Base-by-base conservation (phyloP, 2,329 filamentous ascomycete genomes). In the Phialocephala subalpina region DNA sequence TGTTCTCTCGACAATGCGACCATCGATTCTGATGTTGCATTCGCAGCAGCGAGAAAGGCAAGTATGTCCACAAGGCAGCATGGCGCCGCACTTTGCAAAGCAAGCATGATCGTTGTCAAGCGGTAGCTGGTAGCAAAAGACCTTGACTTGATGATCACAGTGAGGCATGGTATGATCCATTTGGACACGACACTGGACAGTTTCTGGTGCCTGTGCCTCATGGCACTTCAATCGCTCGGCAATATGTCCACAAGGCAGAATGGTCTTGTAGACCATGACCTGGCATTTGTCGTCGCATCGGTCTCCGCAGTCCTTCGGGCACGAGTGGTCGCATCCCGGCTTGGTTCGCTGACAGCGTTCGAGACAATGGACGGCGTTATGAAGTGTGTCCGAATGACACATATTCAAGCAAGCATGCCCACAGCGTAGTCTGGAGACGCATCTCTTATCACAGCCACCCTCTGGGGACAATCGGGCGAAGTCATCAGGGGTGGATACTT, bases 361-460 rank as follows among this genome's bases (percentile, higher is more conserved):
- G 25, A 53, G 49, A 18, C 49, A 53, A 33, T 22, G 49, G 18
- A 53, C 49, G 16, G 49, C 49, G 27, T 33, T 53, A 33, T 53
- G 49, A n/a, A 53, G 49, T 29, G 49, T 33, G 18, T 53, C 49
- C 12, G 49, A 53, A 18, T 53, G 49, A n/a, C 49, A 53, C 49
- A 53, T 53, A 33, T 53, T 53, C 9, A 12, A 12, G 22, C 49
- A 53, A 33, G 49, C 49, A 53, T 53, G 49, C 27, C 49, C 49
- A n/a, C 49, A 53, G 25, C 49, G 8, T 22, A 53, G 18, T 29
- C 25, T 18, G 8, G 22, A 29, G 3, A 12, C 14, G n/a, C 49
- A 53, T 33, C 49, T 53, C 22, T 16, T 27, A 33, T 53, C 49
- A 29, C 49, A 53, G 25, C 49, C 49, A 16, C 49, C 49, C 14